These are phyloP conservation scores for Collariella sp. DNA, from an alignment of 495 filamentous ascomycete genomes.

Conservation along the genomic window DNA sequence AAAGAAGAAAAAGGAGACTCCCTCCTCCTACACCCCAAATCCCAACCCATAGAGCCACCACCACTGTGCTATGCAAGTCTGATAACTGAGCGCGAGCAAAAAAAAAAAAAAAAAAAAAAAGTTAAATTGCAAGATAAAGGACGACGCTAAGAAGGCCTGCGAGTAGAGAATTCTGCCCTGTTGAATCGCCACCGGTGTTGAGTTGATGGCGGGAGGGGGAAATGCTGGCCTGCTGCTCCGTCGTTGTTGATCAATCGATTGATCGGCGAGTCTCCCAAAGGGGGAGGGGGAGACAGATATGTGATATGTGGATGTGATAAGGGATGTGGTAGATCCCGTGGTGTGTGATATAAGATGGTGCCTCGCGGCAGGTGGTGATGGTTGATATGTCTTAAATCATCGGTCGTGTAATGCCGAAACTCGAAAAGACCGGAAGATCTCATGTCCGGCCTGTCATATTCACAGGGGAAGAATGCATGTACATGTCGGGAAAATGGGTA, in stretches of 20 bases:
- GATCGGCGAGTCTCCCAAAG: too few species aligned
- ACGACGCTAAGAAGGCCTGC: too few species aligned
- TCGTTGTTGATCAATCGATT: too few species aligned
- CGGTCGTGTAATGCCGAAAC: not conserved
- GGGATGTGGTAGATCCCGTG: too few species aligned
- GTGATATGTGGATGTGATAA: too few species aligned
- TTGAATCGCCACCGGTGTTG: not conserved
- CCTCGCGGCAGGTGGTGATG: not conserved
- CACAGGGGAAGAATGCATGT: constrained; percentile 9
- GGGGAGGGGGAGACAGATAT: too few species aligned
- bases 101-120: constrained; percentile 5
- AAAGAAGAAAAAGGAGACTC: not conserved
- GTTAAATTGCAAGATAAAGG: not conserved
- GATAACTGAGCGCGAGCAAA: not conserved
- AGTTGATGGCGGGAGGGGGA: not conserved
- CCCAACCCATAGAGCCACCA: constrained; percentile 6
- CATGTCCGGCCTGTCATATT: not conserved
- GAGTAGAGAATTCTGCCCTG: not conserved
- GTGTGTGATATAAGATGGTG: too few species aligned
- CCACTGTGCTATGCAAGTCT: constrained; percentile 22
- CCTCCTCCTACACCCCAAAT: not conserved
- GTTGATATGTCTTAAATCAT: not conserved
- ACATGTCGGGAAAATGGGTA: constrained; percentile 12
- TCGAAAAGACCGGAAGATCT: not conserved
- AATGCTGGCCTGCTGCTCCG: not conserved